Base-by-base conservation (phyloP, 768 basidiomycete species). In the Xerocomellus intermedius region DNA sequence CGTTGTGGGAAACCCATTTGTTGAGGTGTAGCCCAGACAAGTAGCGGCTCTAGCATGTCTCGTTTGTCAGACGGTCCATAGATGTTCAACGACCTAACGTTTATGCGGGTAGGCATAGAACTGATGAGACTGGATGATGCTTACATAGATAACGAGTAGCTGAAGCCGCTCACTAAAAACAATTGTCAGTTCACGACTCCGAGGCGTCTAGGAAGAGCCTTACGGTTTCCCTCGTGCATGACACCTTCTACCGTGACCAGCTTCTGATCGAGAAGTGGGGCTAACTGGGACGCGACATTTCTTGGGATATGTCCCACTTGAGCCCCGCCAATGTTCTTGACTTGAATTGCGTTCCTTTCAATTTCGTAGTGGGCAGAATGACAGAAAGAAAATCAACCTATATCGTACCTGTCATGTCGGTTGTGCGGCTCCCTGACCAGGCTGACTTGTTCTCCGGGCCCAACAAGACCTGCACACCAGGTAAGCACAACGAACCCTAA, bases 251-350 rank as follows among this genome's bases (percentile, higher is more conserved):
- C 81, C 0, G 79, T 86, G 42, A 94, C 75, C 3, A 77, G 52
- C 10, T 69, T 71, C 42, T 72, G 71, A 66, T 95, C 93, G 47
- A 94, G 79, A 22, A 94, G 74, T 1, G 88, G 84, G 5, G 92
- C 80, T 17, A 94, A 74, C 60, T 80, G 79, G 0, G 67, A 49
- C 0, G 82, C 89, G 13, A 86, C 77, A 21, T 70, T 73, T 33
- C 80, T 78, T 2, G 89, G 85, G 22, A 94, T 66, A 70, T 94
- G 93, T 2, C 93, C 93, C 3, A 95, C 91, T 79, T 93, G 87
- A 13, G 73, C 73, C 1, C 77, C 75, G 2, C 79, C 76, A 39
- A 93, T 91, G 64, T 95, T 95, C 66, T 81, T 77, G 26, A 94
- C 91, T 74, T 90, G 82, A 24, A 92, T 85, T 2, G 89, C 87